A percentile compares a stretch with the other conserved stretches of the same genome.
Evolutionary conservation across 2,329 filamentous ascomycete genomes (phyloP).

Genomic region (Penicillium sumatraense): DNA sequence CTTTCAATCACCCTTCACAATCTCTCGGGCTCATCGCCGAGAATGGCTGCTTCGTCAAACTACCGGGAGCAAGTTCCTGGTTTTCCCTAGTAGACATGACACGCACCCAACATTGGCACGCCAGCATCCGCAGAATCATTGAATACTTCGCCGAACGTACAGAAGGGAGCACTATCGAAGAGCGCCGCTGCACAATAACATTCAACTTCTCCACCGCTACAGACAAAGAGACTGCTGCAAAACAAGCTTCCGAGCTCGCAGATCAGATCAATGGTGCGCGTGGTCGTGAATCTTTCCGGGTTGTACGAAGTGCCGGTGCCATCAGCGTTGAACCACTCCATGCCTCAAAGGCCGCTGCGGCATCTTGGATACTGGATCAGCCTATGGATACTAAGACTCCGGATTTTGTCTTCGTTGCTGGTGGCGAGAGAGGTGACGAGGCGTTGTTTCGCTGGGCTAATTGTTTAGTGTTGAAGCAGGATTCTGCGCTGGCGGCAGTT

Average conservation of each 20-base stretch:
- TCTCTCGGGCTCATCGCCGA: conserved; percentile 87
- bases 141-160: conserved; percentile 88
- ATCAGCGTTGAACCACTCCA: conserved; percentile 84
- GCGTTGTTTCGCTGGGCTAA: conserved; percentile 96
- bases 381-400: conserved; percentile 61
- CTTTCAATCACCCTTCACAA: conserved; percentile 70
- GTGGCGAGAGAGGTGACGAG: conserved; percentile 87
- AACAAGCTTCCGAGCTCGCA: conserved; percentile 86
- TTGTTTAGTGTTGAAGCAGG: conserved; percentile 53
- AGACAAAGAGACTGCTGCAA: conserved; percentile 73
- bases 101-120: conserved; percentile 76
- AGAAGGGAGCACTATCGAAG: conserved; percentile 82
- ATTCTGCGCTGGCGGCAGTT: conserved; percentile 54
- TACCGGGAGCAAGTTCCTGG: conserved; percentile 70
- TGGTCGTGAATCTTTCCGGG: conserved; percentile 78
- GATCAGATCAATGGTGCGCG: conserved; percentile 93
- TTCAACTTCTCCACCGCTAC: conserved; percentile 84
- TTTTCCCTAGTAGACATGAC: conserved; percentile 72
- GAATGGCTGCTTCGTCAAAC: conserved; percentile 85
- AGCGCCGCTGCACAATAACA: conserved; percentile 81
- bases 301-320: conserved; percentile 77
- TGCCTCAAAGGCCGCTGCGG: conserved; percentile 83
- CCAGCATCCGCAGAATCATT: conserved; percentile 78
- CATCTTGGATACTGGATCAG: conserved; percentile 69
- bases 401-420: conserved; percentile 86